Percentiles rank a stretch among this genome's conserved stretches.
These are phyloP conservation scores for Nepenthes alata DNA, from an alignment of 179 eudicot genomes.

Conservation along the genomic window DNA sequence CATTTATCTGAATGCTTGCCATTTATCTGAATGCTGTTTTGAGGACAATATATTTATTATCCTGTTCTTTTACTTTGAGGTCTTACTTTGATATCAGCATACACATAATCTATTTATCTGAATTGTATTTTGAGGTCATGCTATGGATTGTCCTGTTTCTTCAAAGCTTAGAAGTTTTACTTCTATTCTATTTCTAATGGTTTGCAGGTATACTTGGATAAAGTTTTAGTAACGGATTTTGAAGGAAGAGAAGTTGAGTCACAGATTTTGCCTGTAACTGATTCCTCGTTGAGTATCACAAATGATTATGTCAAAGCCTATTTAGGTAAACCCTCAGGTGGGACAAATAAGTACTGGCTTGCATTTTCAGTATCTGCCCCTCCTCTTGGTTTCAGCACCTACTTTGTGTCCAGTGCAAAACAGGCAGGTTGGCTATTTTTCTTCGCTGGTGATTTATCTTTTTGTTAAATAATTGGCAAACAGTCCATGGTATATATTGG, in stretches of 20 bases:
- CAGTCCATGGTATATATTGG: background rate
- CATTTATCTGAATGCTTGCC: background rate
- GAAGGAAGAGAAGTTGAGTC: slow-evolving; percentile 67
- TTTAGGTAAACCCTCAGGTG: slow-evolving; percentile 38
- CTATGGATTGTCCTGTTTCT: background rate
- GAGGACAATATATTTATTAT: background rate
- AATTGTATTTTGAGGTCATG: background rate
- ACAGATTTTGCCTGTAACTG: slow-evolving; percentile 65
- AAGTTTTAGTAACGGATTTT: slow-evolving; percentile 46
- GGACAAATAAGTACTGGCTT: slow-evolving; percentile 53
- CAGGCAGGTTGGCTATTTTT: slow-evolving; percentile 36
- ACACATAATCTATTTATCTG: background rate
- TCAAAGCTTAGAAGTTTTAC: background rate
- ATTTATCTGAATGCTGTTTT: background rate
- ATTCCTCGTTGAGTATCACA: slow-evolving; percentile 36
- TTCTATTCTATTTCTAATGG: background rate
- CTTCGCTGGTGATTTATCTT: background rate
- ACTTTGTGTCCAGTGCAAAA: slow-evolving; percentile 40
- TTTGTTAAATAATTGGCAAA: background rate
- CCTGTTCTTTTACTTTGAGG: background rate
- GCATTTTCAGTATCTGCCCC: slow-evolving; percentile 79
- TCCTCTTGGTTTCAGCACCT: slow-evolving; percentile 93
- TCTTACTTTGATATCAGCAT: too few relatives aligned
- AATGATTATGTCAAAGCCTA: slow-evolving; percentile 54
- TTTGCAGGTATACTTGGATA: slow-evolving; percentile 49